Percentiles rank a stretch among this genome's conserved stretches.
Conservation (phyloP, 2,329 filamentous ascomycete genomes). For the Apiospora hydei region DNA sequence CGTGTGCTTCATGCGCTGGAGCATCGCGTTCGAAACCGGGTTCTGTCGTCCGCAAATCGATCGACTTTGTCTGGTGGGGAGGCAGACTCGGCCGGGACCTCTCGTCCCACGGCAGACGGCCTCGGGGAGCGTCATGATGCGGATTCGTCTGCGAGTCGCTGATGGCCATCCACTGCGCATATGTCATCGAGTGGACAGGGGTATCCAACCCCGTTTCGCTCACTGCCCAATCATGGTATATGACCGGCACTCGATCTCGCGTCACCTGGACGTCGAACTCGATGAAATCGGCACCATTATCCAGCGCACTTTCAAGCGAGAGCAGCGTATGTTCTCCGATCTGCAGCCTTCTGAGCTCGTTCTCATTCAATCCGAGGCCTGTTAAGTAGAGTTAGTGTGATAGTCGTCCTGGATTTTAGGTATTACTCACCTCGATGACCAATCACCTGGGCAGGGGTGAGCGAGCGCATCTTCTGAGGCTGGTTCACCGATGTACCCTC, state of each 20-base stretch:
- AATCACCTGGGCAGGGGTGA: slow-evolving; percentile 24
- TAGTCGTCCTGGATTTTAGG: background rate
- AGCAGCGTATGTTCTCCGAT: slow-evolving; percentile 23
- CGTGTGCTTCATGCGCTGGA: slow-evolving; percentile 47
- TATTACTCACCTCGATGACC: slow-evolving; percentile 26
- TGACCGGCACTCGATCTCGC: slow-evolving; percentile 47
- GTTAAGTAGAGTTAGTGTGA: background rate
- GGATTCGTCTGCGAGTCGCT: slow-evolving; percentile 36
- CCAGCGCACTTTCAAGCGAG: slow-evolving; percentile 16
- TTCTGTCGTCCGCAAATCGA: slow-evolving; percentile 24
- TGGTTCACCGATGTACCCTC: background rate
- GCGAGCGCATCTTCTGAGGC: slow-evolving; percentile 26
- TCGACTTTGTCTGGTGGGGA: background rate
- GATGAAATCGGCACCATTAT: slow-evolving; percentile 22
- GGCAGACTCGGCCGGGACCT: background rate
- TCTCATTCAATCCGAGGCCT: slow-evolving; percentile 23
- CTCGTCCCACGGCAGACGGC: slow-evolving; percentile 22
- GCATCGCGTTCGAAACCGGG: slow-evolving; percentile 32
- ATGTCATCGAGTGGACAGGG: slow-evolving; percentile 47
- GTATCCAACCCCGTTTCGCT: slow-evolving; percentile 51
- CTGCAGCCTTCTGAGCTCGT: slow-evolving; percentile 20
- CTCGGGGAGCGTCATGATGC: slow-evolving; percentile 1
- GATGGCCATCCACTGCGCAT: slow-evolving; percentile 47
- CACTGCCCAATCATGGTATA: slow-evolving; percentile 51
- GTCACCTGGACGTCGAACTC: slow-evolving; percentile 52